Evolutionary conservation across 345 rosid genomes (phyloP).

Genomic region (Bruguiera sexangula): DNA sequence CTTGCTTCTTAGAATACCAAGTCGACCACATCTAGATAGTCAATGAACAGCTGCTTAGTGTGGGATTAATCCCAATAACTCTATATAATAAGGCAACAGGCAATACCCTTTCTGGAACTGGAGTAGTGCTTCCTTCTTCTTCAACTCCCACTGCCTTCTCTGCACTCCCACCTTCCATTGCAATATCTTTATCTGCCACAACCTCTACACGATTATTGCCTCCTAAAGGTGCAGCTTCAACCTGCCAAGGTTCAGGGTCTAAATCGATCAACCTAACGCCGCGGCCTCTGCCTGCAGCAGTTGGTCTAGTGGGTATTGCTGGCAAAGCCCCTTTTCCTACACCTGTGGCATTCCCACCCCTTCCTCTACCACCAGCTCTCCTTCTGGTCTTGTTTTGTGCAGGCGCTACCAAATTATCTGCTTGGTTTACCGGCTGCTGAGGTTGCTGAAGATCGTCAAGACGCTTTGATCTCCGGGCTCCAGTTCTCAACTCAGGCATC

Average conservation of each 20-base stretch:
- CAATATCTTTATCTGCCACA: slow-evolving; percentile 75
- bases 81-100: slow-evolving; percentile 13
- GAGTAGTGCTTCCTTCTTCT: slow-evolving; percentile 74
- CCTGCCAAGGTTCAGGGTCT: slow-evolving; percentile 81
- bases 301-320: slow-evolving; percentile 55
- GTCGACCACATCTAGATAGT: neutral
- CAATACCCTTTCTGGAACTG: slow-evolving; percentile 86
- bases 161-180: slow-evolving; percentile 73
- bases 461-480: slow-evolving; percentile 93
- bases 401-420: slow-evolving; percentile 64
- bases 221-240: slow-evolving; percentile 54
- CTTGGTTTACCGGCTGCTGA: slow-evolving; percentile 63
- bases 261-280: slow-evolving; percentile 81
- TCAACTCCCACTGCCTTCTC: slow-evolving; percentile 71
- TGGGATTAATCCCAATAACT: slow-evolving; percentile 5
- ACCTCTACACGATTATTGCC: slow-evolving; percentile 64
- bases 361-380: slow-evolving; percentile 91
- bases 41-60: neutral
- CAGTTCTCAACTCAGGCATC: slow-evolving; percentile 98
- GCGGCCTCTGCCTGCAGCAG: slow-evolving; percentile 83
- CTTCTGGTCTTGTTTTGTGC: slow-evolving; percentile 76
- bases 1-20: neutral
- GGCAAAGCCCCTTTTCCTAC: slow-evolving; percentile 65
- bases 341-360: slow-evolving; percentile 73
- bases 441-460: slow-evolving; percentile 76